Conservation (phyloP, 805 yeast species). For the Candida ficus region DNA sequence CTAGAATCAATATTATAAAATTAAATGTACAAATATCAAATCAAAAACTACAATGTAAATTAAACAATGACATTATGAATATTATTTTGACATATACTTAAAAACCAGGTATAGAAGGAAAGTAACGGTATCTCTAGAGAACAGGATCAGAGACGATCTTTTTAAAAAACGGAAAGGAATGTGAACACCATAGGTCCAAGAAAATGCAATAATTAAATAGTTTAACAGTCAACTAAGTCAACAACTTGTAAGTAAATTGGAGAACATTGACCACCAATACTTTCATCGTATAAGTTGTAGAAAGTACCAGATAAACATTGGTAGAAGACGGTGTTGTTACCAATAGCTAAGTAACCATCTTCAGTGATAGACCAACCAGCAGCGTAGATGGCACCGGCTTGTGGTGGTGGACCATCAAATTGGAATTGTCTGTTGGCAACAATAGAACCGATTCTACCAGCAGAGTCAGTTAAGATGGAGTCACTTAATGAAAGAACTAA, state of each 20-base stretch:
- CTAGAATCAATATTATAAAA: no score
- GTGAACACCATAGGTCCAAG: not conserved
- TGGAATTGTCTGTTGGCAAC: conserved; percentile 50
- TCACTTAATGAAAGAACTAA: conserved; percentile 4
- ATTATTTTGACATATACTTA: no score
- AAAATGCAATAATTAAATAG: not conserved
- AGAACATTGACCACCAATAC: conserved; percentile 56
- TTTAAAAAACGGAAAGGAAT: not conserved
- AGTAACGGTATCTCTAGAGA: no score
- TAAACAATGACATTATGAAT: not conserved
- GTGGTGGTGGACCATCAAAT: conserved; percentile 84
- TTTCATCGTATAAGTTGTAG: conserved; percentile 71
- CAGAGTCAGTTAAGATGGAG: conserved; percentile 11
- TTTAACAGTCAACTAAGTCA: conserved; percentile 49
- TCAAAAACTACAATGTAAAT: not conserved
- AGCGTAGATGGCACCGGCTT: conserved; percentile 69
- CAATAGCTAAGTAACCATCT: conserved; percentile 59
- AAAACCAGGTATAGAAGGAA: no score
- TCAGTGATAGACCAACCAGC: conserved; percentile 58
- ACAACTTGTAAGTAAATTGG: conserved; percentile 57
- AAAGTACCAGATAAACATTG: conserved; percentile 73
- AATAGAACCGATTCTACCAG: conserved; percentile 16
- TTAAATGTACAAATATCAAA: no score
- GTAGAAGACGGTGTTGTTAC: conserved; percentile 56
- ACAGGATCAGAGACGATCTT: no score